phyloP scores from a whole-genome alignment of 2,329 filamentous ascomycete genomes.

The Bipolaris sorokiniana region DNA sequence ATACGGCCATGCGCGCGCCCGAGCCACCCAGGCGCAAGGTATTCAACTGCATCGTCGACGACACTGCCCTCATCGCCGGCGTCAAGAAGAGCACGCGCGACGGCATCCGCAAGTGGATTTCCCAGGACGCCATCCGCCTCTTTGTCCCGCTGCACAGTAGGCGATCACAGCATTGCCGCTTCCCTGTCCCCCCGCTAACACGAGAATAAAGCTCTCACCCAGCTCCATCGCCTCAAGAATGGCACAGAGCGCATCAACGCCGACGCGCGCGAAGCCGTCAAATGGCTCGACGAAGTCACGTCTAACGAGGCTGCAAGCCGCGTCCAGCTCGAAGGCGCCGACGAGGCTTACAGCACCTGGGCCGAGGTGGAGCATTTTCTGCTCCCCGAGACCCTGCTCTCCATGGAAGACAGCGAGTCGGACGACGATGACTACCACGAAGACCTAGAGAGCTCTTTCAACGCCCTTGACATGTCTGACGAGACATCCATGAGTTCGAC shows the following conservation, averaged over 20 bases:
- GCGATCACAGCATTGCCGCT: constrained; percentile 25
- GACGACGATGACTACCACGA: constrained; percentile 47
- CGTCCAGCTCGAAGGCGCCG: constrained; percentile 56
- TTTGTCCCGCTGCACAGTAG: constrained; percentile 60
- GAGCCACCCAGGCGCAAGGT: constrained; percentile 52
- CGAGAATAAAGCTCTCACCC: constrained; percentile 51
- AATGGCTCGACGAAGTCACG: constrained; percentile 60
- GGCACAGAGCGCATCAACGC: constrained; percentile 51
- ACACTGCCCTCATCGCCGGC: constrained; percentile 58
- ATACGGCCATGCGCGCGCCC: constrained; percentile 33
- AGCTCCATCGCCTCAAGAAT: constrained; percentile 54
- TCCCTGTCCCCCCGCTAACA: constrained; percentile 27
- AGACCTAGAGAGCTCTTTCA: constrained; percentile 48
- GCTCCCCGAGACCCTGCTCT: constrained; percentile 57
- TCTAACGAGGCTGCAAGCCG: constrained; percentile 44
- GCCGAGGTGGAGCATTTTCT: constrained; percentile 57
- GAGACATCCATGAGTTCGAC: constrained; percentile 53
- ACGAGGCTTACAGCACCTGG: constrained; percentile 57
- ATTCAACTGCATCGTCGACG: constrained; percentile 62
- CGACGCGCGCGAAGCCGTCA: constrained; percentile 56
- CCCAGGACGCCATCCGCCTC: constrained; percentile 56
- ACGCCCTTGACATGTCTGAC: constrained; percentile 45
- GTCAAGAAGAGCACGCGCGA: constrained; percentile 60
- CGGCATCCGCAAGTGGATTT: constrained; percentile 59
- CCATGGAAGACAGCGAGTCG: constrained; percentile 53